A percentile compares a stretch with the other conserved stretches of the same genome.
Evolutionary conservation across 345 rosid genomes (phyloP).

Genomic region (Anastatica hierochuntica): DNA sequence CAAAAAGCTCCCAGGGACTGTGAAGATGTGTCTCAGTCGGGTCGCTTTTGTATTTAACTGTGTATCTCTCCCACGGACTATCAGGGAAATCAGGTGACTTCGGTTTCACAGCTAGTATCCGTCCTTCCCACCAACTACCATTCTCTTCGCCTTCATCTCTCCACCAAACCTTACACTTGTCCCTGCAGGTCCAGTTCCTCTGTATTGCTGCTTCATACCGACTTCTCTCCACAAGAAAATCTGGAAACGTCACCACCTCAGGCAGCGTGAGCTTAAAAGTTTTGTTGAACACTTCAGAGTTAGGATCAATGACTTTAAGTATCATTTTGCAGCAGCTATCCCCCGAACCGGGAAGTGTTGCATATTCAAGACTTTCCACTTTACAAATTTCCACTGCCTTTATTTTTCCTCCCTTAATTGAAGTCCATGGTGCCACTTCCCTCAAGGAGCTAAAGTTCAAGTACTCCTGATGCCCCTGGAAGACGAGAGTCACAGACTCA

Average conservation of each 20-base stretch:
- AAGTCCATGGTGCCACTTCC: constrained; percentile 71
- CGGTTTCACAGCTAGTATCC: constrained; percentile 58
- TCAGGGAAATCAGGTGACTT: constrained; percentile 68
- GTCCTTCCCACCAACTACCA: constrained; percentile 97
- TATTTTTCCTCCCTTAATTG: constrained; percentile 40
- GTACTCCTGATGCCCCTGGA: constrained; percentile 95
- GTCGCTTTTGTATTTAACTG: constrained; percentile 65
- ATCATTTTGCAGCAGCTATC: constrained; percentile 97
- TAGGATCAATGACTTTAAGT: constrained; percentile 63
- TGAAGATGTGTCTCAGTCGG: constrained; percentile 67
- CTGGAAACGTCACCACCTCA: constrained; percentile 79
- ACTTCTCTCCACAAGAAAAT: constrained; percentile 91
- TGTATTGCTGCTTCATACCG: constrained; percentile 69
- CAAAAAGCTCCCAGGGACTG: constrained; percentile 99
- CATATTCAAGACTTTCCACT: constrained; percentile 75
- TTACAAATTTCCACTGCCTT: constrained; percentile 81
- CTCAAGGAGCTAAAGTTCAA: constrained; percentile 29
- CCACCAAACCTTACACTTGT: constrained; percentile 97
- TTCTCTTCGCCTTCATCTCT: constrained; percentile 70
- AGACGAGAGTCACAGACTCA: constrained; percentile 8
- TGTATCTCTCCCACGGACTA: constrained; percentile 96
- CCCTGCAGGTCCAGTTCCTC: constrained; percentile 86
- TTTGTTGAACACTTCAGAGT: constrained; percentile 43
- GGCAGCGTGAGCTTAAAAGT: constrained; percentile 67
- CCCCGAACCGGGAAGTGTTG: constrained; percentile 86